phyloP scores from a whole-genome alignment of 345 rosid species.

The Camelina hispida region DNA sequence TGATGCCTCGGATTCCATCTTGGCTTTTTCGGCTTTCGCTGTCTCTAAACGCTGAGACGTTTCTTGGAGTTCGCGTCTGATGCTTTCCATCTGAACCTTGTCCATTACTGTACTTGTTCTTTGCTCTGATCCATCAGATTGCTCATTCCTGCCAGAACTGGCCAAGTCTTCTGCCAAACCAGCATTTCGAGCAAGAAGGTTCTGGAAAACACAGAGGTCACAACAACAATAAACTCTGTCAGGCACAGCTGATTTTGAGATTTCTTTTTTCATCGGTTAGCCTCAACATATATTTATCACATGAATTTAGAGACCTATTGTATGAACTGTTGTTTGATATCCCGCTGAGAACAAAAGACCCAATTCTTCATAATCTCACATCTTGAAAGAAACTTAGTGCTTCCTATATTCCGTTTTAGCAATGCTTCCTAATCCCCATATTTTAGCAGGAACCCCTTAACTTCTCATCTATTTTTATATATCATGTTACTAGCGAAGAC shows the following conservation, averaged over 20 bases:
- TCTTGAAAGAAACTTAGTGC: not conserved
- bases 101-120: slow-evolving; percentile 59
- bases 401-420: slow-evolving; percentile 1
- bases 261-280: not conserved
- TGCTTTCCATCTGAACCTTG: slow-evolving; percentile 72
- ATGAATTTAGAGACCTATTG: not conserved
- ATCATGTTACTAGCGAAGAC: not conserved
- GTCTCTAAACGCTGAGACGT: slow-evolving; percentile 74
- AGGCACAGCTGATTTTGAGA: slow-evolving; percentile 11
- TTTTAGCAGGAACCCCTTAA: not conserved
- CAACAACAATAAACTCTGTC: slow-evolving; percentile 17
- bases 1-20: slow-evolving; percentile 71
- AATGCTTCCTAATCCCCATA: not conserved
- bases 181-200: slow-evolving; percentile 84
- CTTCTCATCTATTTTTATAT: not conserved
- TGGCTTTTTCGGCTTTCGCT: slow-evolving; percentile 68
- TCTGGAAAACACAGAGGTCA: slow-evolving; percentile 47
- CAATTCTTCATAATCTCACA: not conserved
- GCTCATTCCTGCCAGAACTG: slow-evolving; percentile 60
- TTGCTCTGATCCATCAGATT: slow-evolving; percentile 59
- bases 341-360: not conserved
- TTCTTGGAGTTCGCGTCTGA: slow-evolving; percentile 84
- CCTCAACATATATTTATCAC: slow-evolving; percentile 6
- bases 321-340: not conserved
- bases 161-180: slow-evolving; percentile 88